A percentile compares a stretch with the other conserved stretches of the same genome.
Evolutionary conservation across 208 protist species (phyloP).

Genomic region (Crithidia bombi): DNA sequence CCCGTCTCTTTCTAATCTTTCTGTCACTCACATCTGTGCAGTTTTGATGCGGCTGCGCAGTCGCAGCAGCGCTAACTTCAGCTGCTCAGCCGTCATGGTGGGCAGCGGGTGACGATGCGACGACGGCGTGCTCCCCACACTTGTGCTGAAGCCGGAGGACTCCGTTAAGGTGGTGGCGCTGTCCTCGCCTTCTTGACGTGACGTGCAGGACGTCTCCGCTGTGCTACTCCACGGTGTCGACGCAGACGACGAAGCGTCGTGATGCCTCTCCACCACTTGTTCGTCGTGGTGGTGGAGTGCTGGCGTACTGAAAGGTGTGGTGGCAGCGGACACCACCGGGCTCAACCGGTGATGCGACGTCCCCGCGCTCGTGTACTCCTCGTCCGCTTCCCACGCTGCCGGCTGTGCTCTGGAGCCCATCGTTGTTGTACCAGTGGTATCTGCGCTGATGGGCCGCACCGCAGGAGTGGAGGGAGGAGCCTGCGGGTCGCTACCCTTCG

Average conservation of each 20-base stretch:
- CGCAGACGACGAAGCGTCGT: background rate
- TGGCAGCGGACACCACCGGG: slow-evolving; percentile 5
- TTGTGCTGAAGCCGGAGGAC: slow-evolving; percentile 12
- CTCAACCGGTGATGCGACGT: background rate
- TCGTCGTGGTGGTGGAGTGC: background rate
- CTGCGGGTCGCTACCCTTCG: background rate
- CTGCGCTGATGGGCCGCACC: too few relatives aligned
- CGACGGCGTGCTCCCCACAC: slow-evolving; percentile 7
- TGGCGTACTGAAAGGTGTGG: background rate
- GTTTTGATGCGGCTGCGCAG: slow-evolving; percentile 64
- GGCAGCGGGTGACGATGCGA: slow-evolving; percentile 31
- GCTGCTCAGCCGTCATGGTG: slow-evolving; percentile 75
- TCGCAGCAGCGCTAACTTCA: slow-evolving; percentile 60
- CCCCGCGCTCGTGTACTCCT: background rate
- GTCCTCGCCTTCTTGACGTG: background rate
- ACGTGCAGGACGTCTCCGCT: background rate
- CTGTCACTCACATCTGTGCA: slow-evolving; percentile 26
- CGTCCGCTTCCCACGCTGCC: background rate
- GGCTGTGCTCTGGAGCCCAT: background rate
- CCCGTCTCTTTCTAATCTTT: background rate
- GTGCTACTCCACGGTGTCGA: background rate
- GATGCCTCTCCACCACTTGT: too few relatives aligned
- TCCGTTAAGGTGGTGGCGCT: slow-evolving; percentile 14
- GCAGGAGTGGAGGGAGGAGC: too few relatives aligned
- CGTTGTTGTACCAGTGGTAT: background rate